Evolutionary conservation across 257 asterid species (phyloP), one percentile per base, ranked within the genome.

Genomic region (Scutellaria baicalensis): DNA sequence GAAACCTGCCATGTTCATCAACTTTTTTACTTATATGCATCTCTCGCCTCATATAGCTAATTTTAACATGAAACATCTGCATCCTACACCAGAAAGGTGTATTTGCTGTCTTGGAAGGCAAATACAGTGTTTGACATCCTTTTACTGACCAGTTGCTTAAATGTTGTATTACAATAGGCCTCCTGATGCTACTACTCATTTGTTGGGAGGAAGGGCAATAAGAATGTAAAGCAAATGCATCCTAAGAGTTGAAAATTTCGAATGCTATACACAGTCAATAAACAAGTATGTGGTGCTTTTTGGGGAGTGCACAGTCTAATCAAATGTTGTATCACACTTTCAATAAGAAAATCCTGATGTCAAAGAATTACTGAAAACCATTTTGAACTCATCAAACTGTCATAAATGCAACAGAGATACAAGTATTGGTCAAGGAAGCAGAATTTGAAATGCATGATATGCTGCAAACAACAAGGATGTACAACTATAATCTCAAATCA

Each of bases 1-100:
- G 95, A 73, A 91, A 93, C 98, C 98, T 92, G 74, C 58, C 69
- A 73, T 9, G 21, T 11, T 33, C 66, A 27, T 54, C 38, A 73
- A 70, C 71, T 70, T 47, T 1, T 23, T 35, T 38, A 20, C 23
- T 31, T 33, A 21, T 39, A 20, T 16, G 33, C 18, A 8, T 9
- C 47, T 4, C 33, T 12, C 18, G 27, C 6, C 23, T 36, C 36
- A 18, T 38, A 35, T 61, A 39, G 31, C 60, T 57, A 36, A 36
- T 27, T 75, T 39, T 23, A 38, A 23, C 14, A 21, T 1, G 27
- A 18, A 48, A 55, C 69, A 20, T 27, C 33, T 27, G 2, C 4
- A 27, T 27, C 33, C 33, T 27, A 27, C 33, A 27, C n/a, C 5
- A 10, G 8, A 17, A 27, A 31, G 23, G 3, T 8, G 4, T 40